A percentile compares a stretch with the other conserved stretches of the same genome.
Evolutionary conservation across 306 rosid species (phyloP).

Genomic region (Corylus avellana): DNA sequence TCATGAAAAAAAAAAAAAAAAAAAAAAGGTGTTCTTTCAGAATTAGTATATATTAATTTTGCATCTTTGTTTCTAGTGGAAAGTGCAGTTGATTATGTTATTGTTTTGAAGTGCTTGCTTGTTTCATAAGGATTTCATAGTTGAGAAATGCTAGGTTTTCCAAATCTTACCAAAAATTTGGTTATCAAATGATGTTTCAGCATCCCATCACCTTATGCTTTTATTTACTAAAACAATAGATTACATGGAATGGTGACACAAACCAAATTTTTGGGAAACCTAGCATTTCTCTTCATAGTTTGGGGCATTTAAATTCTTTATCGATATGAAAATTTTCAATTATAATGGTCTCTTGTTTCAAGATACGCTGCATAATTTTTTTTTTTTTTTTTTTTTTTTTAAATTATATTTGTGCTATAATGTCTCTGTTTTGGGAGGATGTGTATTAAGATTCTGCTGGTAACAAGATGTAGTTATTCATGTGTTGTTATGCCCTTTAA

Average conservation of each 20-base stretch:
- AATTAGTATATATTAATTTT: neutral
- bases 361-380: neutral
- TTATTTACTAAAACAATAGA: too few species aligned
- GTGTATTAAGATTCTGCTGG: neutral
- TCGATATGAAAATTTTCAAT: neutral
- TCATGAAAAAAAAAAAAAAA: neutral
- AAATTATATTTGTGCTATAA: neutral
- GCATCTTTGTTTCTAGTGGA: neutral
- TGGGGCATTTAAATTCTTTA: neutral
- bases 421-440: neutral
- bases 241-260: too few species aligned
- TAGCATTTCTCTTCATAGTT: neutral
- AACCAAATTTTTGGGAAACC: too few species aligned
- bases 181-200: too few species aligned
- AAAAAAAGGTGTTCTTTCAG: neutral
- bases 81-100: neutral
- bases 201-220: too few species aligned
- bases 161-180: too few species aligned
- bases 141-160: neutral
- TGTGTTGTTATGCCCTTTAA: neutral
- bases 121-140: neutral
- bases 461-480: neutral
- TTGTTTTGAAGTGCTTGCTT: neutral
- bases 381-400: neutral
- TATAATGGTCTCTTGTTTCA: neutral